Base-by-base conservation (phyloP, 768 basidiomycete species). In the Suillus occidentalis region DNA sequence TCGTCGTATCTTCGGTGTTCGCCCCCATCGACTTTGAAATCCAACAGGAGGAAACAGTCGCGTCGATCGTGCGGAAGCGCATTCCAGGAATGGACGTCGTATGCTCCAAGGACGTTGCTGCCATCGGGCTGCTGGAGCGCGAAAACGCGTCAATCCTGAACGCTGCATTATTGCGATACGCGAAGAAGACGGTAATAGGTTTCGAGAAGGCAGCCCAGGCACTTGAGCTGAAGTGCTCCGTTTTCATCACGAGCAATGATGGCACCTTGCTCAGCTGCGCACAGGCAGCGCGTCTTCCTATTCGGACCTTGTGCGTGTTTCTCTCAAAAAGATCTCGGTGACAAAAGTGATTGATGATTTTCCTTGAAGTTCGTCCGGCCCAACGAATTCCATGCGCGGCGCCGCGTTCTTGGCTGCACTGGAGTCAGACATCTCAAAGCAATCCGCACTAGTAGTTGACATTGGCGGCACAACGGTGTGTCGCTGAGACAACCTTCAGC, bases 141-240 rank as follows among this genome's bases (percentile, higher is more conserved):
- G 89, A 89, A 71, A 89, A 90, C 63, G 89, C 89, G 0, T 75
- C 86, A 16, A 89, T 90, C 65, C 79, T 89, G 65, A 90, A 89
- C 67, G 87, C 87, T 1, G 85, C 88, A 3, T 82, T 89, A 68
- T 79, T 87, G 42, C 74, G 79, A 37, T 89, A 86, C 72, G 88
- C 89, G 0, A 81, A 80, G 58, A 78, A 77, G 57, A 87, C 87
- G 0, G 83, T 89, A 47, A 67, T 74, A 1, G 84, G 84, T 18
- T 89, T 89, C 73, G 73, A 83, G 67, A 75, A 73, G 1, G 86
- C 87, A 2, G 82, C 84, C 66, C 76, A 74, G 61, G 75, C 78
- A 6, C 78, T 89, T 5, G 77, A 79, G 62, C 75, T 85, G 59
- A 70, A 68, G 65, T 83, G 87, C 73, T 78, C 83, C 65, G 73